A percentile compares a stretch with the other conserved stretches of the same genome.
These are phyloP conservation scores for Cladorrhinum samala DNA, from an alignment of 495 filamentous ascomycete species.

Conservation along the genomic window DNA sequence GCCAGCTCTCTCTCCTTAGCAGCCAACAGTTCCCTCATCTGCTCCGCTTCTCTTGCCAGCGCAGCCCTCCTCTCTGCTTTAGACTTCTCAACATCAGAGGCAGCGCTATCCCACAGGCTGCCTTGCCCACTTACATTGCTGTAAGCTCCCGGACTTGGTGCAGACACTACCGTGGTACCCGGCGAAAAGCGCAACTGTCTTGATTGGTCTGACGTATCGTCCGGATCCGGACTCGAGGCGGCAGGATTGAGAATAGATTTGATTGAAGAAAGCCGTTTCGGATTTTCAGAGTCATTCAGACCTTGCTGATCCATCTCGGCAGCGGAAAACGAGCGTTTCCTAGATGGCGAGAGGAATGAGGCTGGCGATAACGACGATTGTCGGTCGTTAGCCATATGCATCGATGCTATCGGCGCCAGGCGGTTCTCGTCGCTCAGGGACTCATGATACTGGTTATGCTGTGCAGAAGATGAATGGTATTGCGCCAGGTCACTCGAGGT, in stretches of 20 bases:
- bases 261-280: constrained; percentile 68
- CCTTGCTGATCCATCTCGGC: constrained; percentile 40
- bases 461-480: constrained; percentile 33
- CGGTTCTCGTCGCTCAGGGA: constrained; percentile 50
- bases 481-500: constrained; percentile 34
- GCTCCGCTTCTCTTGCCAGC: constrained; percentile 67
- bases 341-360: constrained; percentile 46
- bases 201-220: constrained; percentile 21
- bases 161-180: constrained; percentile 24
- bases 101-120: constrained; percentile 29
- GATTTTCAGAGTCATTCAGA: constrained; percentile 24
- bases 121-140: constrained; percentile 19
- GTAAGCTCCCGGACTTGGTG: constrained; percentile 32
- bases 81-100: constrained; percentile 47
- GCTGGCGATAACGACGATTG: constrained; percentile 47
- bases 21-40: constrained; percentile 66
- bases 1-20: constrained; percentile 76
- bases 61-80: constrained; percentile 58
- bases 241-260: constrained; percentile 73
- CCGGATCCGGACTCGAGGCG: constrained; percentile 15
- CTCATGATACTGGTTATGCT: constrained; percentile 31
- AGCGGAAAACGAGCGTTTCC: constrained; percentile 63
- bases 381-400: constrained; percentile 34
- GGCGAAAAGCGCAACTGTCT: constrained; percentile 32
- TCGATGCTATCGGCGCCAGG: constrained; percentile 45